Evolutionary conservation across 108 stramenopile species (phyloP).

Genomic region (Poteriospumella lacustris): DNA sequence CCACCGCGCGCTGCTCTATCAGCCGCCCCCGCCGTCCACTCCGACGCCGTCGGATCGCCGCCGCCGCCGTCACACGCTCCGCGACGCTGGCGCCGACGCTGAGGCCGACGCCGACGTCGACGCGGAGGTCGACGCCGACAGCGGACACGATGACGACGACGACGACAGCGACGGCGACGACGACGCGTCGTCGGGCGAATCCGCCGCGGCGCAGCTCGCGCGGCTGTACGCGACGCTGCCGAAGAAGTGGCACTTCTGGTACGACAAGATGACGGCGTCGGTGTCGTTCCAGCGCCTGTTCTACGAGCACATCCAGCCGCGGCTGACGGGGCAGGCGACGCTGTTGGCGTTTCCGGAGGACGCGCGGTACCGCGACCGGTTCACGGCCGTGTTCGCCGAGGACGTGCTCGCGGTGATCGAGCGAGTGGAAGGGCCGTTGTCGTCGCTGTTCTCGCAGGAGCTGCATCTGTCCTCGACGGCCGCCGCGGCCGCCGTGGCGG

Average conservation of each 20-base stretch:
- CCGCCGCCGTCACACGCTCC: too few relatives aligned
- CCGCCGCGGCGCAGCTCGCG: too few relatives aligned
- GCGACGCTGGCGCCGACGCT: too few relatives aligned
- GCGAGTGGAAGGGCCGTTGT: neutral
- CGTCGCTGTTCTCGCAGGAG: neutral
- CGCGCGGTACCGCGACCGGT: neutral
- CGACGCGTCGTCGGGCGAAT: too few relatives aligned
- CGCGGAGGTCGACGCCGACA: too few relatives aligned
- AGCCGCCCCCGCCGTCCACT: too few relatives aligned
- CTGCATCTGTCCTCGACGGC: neutral
- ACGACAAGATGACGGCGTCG: neutral
- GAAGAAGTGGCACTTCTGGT: neutral
- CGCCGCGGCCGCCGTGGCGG: neutral
- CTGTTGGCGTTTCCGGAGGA: slow-evolving; percentile 26
- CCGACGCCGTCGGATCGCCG: too few relatives aligned
- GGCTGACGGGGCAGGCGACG: neutral
- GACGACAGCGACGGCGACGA: too few relatives aligned
- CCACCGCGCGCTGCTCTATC: neutral
- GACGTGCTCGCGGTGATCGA: slow-evolving; percentile 1
- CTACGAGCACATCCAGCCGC: neutral
- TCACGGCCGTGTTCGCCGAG: neutral
- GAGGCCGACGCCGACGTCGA: too few relatives aligned
- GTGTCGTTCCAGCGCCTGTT: slow-evolving; percentile 17
- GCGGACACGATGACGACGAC: too few relatives aligned
- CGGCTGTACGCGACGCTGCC: too few relatives aligned